Conservation (phyloP, 2,329 filamentous ascomycete genomes). For the Colletotrichum sp. region DNA sequence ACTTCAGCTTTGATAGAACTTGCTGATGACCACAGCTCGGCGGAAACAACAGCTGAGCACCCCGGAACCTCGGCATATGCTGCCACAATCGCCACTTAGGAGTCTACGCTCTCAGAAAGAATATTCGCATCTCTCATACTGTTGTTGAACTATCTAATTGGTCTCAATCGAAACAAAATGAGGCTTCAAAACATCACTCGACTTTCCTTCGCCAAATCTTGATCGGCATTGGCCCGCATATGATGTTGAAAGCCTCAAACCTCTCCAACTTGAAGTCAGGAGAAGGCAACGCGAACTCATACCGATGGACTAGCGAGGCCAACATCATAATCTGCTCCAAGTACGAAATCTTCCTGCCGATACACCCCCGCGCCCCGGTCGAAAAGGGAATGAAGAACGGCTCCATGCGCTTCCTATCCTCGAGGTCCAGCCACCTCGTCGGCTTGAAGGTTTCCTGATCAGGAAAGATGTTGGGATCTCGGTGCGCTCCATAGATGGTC, state of each 20-base stretch:
- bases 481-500: constrained; percentile 30
- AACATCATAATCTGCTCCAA: constrained; percentile 50
- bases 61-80: fast-evolving
- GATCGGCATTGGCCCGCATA: constrained; percentile 2
- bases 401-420: constrained; percentile 40
- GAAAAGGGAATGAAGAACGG: constrained; percentile 42
- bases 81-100: background rate
- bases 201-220: constrained; percentile 9
- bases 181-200: background rate
- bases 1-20: fast-evolving
- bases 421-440: constrained; percentile 37
- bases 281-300: constrained; percentile 37
- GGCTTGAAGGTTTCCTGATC: constrained; percentile 27
- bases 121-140: background rate
- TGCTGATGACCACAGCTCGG: background rate
- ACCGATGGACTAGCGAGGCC: constrained; percentile 45
- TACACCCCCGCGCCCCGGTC: constrained; percentile 24
- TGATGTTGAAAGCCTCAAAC: constrained; percentile 4
- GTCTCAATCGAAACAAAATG: background rate
- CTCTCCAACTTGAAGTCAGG: background rate
- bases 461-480: background rate
- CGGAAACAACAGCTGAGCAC: background rate
- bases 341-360: constrained; percentile 37
- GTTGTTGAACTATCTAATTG: background rate
- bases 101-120: background rate